phyloP scores from a whole-genome alignment of 345 rosid species.

The Rhodamnia rubescens region DNA sequence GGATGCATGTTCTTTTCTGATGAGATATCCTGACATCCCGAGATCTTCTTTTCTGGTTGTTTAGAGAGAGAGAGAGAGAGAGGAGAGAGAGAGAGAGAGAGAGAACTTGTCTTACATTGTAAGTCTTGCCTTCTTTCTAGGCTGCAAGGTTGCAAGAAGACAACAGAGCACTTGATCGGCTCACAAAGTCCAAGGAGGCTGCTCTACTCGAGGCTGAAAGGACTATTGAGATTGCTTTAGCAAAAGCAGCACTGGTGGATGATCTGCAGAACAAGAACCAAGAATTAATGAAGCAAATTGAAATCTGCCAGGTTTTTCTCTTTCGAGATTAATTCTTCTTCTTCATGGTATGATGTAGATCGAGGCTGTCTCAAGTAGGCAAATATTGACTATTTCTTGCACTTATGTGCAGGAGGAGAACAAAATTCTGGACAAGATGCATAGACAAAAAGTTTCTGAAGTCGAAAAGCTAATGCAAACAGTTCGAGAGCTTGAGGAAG shows the following conservation, averaged over 20 bases:
- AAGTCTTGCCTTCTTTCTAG: slow-evolving; percentile 6
- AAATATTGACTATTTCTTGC: not conserved
- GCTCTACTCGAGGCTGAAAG: slow-evolving; percentile 45
- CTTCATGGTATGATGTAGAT: not conserved
- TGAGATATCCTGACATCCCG: not conserved
- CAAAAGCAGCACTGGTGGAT: slow-evolving; percentile 42
- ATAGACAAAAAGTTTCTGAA: slow-evolving; percentile 41
- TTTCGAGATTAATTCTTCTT: not conserved
- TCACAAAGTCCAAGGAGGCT: slow-evolving; percentile 43
- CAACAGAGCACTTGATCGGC: slow-evolving; percentile 36
- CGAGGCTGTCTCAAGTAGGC: not conserved
- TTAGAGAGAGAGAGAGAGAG: too few relatives aligned
- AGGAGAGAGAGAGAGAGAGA: too few relatives aligned
- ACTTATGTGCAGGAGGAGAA: slow-evolving; percentile 28
- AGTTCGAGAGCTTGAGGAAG: slow-evolving; percentile 45
- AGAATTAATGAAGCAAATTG: slow-evolving; percentile 43
- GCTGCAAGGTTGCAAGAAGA: slow-evolving; percentile 37
- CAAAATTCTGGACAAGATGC: slow-evolving; percentile 39
- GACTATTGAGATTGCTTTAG: slow-evolving; percentile 35
- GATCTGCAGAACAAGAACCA: slow-evolving; percentile 45
- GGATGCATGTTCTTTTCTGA: not conserved
- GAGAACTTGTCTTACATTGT: not conserved
- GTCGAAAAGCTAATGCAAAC: slow-evolving; percentile 45
- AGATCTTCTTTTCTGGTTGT: not conserved
- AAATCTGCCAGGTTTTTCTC: slow-evolving; percentile 35